These are phyloP conservation scores for Penicillium longicatenatum DNA, from an alignment of 495 filamentous ascomycete species.

Conservation along the genomic window DNA sequence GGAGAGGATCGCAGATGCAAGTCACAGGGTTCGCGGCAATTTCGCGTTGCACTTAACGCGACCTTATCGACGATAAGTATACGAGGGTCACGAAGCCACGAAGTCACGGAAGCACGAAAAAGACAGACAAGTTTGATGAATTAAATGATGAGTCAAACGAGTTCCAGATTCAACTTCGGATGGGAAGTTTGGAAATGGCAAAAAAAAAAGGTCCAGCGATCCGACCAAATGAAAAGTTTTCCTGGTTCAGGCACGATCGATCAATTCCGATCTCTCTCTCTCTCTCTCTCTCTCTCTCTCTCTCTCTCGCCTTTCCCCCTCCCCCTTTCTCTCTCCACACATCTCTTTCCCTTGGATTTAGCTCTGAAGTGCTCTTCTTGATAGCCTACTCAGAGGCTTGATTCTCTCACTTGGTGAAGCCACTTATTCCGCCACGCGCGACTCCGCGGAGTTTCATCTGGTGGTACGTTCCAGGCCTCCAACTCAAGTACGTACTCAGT, in stretches of 20 bases:
- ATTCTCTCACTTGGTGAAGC: background rate
- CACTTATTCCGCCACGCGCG: background rate
- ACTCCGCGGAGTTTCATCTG: no score
- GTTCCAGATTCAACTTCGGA: background rate
- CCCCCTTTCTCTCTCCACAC: background rate
- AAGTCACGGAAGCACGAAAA: slow-evolving; percentile 1
- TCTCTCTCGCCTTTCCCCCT: slow-evolving; percentile 5
- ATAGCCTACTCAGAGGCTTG: background rate
- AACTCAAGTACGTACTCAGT: background rate
- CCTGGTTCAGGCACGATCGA: slow-evolving; percentile 32
- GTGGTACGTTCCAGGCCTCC: background rate
- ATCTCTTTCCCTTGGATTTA: background rate
- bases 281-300: background rate
- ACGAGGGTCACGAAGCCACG: background rate
- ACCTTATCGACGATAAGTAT: slow-evolving; percentile 11
- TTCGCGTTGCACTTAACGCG: slow-evolving; percentile 49
- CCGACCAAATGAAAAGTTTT: slow-evolving; percentile 25
- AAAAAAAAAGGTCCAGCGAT: slow-evolving; percentile 1
- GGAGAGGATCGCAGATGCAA: slow-evolving; percentile 7
- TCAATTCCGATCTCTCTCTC: slow-evolving; percentile 13
- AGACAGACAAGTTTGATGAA: background rate
- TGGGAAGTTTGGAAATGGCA: slow-evolving; percentile 12
- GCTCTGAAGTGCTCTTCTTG: background rate
- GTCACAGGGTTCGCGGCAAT: slow-evolving; percentile 46
- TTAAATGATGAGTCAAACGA: background rate